Conservation (phyloP, 179 eudicot species). For the Beta macrorhiza region DNA sequence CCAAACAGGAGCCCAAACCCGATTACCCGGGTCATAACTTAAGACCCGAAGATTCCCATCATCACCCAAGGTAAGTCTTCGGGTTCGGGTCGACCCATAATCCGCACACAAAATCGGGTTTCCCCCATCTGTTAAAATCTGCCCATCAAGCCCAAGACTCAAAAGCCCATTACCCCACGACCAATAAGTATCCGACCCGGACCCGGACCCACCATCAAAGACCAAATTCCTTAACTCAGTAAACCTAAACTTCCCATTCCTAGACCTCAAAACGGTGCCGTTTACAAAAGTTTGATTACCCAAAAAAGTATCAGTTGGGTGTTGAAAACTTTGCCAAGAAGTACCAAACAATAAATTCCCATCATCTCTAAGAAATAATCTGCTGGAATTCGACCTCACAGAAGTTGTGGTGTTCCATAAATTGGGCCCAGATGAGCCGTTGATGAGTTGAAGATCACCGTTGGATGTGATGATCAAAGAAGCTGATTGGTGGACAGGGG, state of each 20-base stretch:
- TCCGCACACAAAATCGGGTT: slow-evolving; percentile 37
- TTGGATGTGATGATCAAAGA: slow-evolving; percentile 43
- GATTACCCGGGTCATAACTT: slow-evolving; percentile 35
- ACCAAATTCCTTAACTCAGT: slow-evolving; percentile 30
- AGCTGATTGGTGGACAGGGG: slow-evolving; percentile 42
- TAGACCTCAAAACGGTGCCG: slow-evolving; percentile 34
- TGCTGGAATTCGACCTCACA: slow-evolving; percentile 18
- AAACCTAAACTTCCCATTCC: slow-evolving; percentile 46
- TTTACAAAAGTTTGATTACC: slow-evolving; percentile 51
- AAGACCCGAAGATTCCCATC: slow-evolving; percentile 66
- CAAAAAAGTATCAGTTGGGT: slow-evolving; percentile 67
- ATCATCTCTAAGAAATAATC: slow-evolving; percentile 35
- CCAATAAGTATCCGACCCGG: slow-evolving; percentile 39
- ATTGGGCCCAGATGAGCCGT: slow-evolving; percentile 37
- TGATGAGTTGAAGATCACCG: slow-evolving; percentile 49
- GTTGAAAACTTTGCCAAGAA: slow-evolving; percentile 51
- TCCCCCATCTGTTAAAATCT: slow-evolving; percentile 22
- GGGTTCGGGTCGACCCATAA: slow-evolving; percentile 35
- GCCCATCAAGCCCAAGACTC: slow-evolving; percentile 39
- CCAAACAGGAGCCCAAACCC: slow-evolving; percentile 57
- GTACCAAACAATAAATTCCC: slow-evolving; percentile 55
- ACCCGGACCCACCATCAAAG: slow-evolving; percentile 13
- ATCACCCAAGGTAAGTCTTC: slow-evolving; percentile 56
- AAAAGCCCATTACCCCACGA: slow-evolving; percentile 4
- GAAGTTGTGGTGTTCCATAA: slow-evolving; percentile 39